Evolutionary conservation across 106 monocot species (phyloP).

Genomic region (Dactylorhiza incarnata): DNA sequence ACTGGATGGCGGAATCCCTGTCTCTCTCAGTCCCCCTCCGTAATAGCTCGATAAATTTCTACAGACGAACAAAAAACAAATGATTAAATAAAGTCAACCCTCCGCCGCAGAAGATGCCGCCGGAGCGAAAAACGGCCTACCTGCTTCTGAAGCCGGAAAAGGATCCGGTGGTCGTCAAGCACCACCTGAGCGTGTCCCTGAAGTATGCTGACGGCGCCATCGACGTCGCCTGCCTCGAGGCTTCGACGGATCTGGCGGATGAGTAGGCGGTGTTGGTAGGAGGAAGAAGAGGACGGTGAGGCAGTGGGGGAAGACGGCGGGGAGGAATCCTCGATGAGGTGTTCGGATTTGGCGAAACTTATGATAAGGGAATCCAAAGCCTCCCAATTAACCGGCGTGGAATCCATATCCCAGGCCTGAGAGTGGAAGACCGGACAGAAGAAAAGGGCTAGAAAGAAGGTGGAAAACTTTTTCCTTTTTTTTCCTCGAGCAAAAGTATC

Average conservation of each 20-base stretch:
- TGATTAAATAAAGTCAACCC: not conserved
- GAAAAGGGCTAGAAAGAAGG: not conserved
- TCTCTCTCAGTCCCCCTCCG: constrained; percentile 67
- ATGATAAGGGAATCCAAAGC: constrained; percentile 77
- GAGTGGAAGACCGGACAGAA: not conserved
- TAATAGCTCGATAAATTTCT: constrained; percentile 93
- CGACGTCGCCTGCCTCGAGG: constrained; percentile 66
- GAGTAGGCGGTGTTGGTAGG: constrained; percentile 47
- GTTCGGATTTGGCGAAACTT: constrained; percentile 83
- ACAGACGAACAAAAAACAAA: constrained; percentile 6
- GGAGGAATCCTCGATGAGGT: constrained; percentile 43
- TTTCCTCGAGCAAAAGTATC: not conserved
- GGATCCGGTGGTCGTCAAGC: constrained; percentile 72
- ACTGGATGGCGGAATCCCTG: constrained; percentile 61
- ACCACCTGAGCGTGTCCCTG: constrained; percentile 48
- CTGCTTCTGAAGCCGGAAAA: constrained; percentile 93
- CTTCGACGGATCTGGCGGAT: constrained; percentile 60
- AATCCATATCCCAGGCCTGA: constrained; percentile 34
- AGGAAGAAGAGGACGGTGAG: constrained; percentile 29
- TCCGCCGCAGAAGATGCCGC: not conserved
- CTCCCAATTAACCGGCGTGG: constrained; percentile 81
- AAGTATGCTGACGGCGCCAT: constrained; percentile 48
- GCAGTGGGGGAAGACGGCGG: constrained; percentile 23
- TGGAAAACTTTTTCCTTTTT: not conserved
- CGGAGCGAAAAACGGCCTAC: constrained; percentile 13